Base-by-base conservation (phyloP, 1,284 basidiomycete species). In the Stereum hirsutum region DNA sequence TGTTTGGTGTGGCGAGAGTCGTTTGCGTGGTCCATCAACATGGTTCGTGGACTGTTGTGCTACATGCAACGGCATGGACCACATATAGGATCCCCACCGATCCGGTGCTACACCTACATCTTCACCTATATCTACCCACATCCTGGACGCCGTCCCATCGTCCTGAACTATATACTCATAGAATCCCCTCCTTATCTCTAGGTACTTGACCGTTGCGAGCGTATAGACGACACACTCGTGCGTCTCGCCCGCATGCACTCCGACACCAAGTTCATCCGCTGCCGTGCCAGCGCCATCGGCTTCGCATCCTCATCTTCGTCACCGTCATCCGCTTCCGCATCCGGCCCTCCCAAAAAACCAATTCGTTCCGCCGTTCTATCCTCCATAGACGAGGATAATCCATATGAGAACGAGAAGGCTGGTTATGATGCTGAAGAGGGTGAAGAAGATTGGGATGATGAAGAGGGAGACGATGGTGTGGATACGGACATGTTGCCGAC, bases 401-500 rank as follows among this genome's bases (percentile, higher is more conserved):
- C 66, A 7, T 70, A 70, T 44, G 64, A 55, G 7, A 63, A 66
- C 21, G 21, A 8, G 19, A 17, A 35, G 10, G 33, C 8, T 8
- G 33, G 10, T 33, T 56, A 58, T 14, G 54, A 57, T 14, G 57
- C 60, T 10, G 57, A 48, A 11, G 64, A 69, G 5, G 59, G 61
- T 1, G 60, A 63, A 2, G 64, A 59, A 4, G 63, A 56, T 15
- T 57, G 60, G 14, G 58, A 62, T 31, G 65, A 60, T 0, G 62
- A 62, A n/a, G 64, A 65, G 43, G 68, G 69, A 6, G 75, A 77
- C 35, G 73, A 74, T 37, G 59, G 71, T 24, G 80, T 87, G 24
- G 87, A 90, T 52, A 72, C 78, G 2, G 89, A 90, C 53, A 77
- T 91, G 65, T 69, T 92, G 6, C 89, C 89, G 0, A 92, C 89